phyloP scores from a whole-genome alignment of 371 early-diverging fungal genomes.

The Lichtheimia ornata region DNA sequence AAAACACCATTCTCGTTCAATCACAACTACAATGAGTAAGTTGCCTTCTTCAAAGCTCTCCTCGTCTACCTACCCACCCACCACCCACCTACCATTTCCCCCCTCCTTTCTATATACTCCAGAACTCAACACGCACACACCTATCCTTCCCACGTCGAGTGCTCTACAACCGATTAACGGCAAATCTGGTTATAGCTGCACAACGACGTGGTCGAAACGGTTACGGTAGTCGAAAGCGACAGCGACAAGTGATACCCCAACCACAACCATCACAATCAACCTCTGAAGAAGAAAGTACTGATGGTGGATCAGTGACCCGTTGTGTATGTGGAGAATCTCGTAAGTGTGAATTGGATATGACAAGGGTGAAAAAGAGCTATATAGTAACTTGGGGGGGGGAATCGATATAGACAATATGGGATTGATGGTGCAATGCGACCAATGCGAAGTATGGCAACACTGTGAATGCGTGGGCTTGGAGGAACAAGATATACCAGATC shows the following conservation, averaged over 20 bases:
- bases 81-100: too few relatives aligned
- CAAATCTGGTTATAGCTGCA: slow-evolving; percentile 16
- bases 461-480: slow-evolving; percentile 78
- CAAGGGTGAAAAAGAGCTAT: not conserved
- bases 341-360: slow-evolving; percentile 37
- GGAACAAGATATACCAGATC: slow-evolving; percentile 74
- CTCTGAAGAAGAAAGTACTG: slow-evolving; percentile 49
- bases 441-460: slow-evolving; percentile 92
- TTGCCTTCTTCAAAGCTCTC: too few relatives aligned
- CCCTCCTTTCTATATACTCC: not conserved
- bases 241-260: slow-evolving; percentile 9
- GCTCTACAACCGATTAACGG: not conserved
- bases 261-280: slow-evolving; percentile 22
- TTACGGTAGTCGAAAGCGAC: slow-evolving; percentile 19
- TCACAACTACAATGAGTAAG: too few relatives aligned
- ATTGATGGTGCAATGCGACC: slow-evolving; percentile 89
- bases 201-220: slow-evolving; percentile 32
- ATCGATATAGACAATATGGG: slow-evolving; percentile 65
- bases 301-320: slow-evolving; percentile 76
- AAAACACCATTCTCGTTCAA: too few relatives aligned
- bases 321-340: slow-evolving; percentile 80
- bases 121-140: not conserved
- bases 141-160: too few relatives aligned
- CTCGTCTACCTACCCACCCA: too few relatives aligned
- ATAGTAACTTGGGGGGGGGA: not conserved